Base-by-base conservation (phyloP, 768 basidiomycete species). In the Podaxis sp. region DNA sequence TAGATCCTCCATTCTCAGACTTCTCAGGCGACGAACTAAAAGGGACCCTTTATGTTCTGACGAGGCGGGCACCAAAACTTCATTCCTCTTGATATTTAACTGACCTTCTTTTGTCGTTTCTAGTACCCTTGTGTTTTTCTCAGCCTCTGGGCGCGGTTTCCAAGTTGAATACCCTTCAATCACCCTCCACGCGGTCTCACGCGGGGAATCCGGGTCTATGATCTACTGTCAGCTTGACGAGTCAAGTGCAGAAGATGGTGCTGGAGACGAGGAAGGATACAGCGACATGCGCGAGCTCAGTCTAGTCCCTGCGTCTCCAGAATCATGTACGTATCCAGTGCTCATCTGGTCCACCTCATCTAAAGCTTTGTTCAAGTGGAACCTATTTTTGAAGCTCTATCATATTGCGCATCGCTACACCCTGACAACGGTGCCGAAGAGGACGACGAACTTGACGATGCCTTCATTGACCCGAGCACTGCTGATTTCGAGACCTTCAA, bases 141-240 rank as follows among this genome's bases (percentile, higher is more conserved):
- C 90, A 2, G 69, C 83, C 11, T 79, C 86, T 0, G 87, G 87
- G 15, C 78, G 79, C 49, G 95, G 93, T 15, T 89, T 98, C 75
- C 87, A 91, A 66, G 84, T 99, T 70, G 81, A 88, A 62, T 99
- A 96, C 73, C 94, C 93, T 10, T 80, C 89, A 4, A 91, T 99
- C 70, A 96, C 94, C 0, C 84, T 99, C 2, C 97, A 99, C 69
- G 97, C 97, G 26, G 84, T 96, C 58, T 93, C 95, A 0, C 88
- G 94, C 50, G 81, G 83, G 2, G 84, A 86, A 48, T 64, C 75
- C 8, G 81, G 80, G 0, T 87, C 91, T 3, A 89, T 87, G 6
- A 84, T 99, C 71, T 99, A 98, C 74, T 97, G 95, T 72, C 97
- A 99, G 68, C 84, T 99, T 11, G 96, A 97, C 68, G 93, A 93